Base-by-base conservation (phyloP, 108 stramenopile genomes). In the Craspedostauros australis region DNA sequence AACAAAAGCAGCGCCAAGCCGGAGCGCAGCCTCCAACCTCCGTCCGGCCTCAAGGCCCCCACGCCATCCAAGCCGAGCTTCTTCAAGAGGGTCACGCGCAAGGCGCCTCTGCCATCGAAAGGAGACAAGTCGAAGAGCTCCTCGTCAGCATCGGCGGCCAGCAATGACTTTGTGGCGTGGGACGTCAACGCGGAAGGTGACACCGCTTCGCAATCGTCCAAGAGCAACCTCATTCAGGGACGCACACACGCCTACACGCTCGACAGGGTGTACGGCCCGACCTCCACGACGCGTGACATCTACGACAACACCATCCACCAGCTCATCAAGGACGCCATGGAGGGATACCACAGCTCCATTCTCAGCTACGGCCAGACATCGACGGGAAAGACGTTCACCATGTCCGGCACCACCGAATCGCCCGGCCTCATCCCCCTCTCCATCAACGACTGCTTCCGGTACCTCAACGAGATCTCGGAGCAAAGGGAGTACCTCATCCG, bases 261-360 rank as follows among this genome's bases (percentile, higher is more conserved):
- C 33, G 87, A 89, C 40, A 52, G 61, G 25, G 76, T 84, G 0
- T 89, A 72, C 67, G 74, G 67, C 3, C 66, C 76, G 0, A 16
- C 33, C 3, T 39, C 67, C 2, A 40, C 63, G 1, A 89, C 77
- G 12, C 18, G 51, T n/a, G 22, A 65, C 33, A 16, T 89, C 0
- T 84, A 82, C 66, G 48, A 79, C 18, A 46, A 63, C 14, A 64
- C 76, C 29, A 57, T 82, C 7, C 59, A 62, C 20, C 32, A 46
- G 4, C 48, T 82, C n/a, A 80, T 89, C 6, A 22, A 53, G n/a
- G 46, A 75, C 4, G 67, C 86, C 19, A 80, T 98, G 60, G 81
- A 86, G 37, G 97, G 97, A 11, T 95, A 85, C 72, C 93, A 98
- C 66, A 82, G 81, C 23, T 84, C 94, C 21, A 79, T 98, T 11